Conservation (phyloP, 805 yeast genomes). For the Ogataea henricii region DNA sequence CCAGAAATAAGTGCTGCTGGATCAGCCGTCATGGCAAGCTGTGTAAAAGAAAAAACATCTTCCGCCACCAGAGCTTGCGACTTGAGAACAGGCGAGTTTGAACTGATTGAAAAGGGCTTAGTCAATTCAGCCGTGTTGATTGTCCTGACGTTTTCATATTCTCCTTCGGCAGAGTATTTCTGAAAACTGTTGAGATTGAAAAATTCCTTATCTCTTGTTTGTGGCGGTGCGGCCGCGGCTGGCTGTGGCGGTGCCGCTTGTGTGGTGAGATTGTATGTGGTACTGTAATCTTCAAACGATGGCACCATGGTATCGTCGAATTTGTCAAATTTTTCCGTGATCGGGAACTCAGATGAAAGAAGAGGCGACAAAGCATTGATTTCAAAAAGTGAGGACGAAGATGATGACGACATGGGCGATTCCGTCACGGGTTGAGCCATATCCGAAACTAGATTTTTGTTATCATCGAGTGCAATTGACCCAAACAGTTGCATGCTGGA, state of each 20-base stretch:
- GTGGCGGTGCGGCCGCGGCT: conserved; percentile 9
- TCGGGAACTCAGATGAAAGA: conserved; percentile 15
- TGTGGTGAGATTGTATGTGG: neutral
- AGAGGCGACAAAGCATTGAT: conserved; percentile 16
- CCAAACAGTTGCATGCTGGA: conserved; percentile 1
- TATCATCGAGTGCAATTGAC: neutral
- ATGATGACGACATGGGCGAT: conserved; percentile 24
- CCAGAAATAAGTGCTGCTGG: conserved; percentile 8
- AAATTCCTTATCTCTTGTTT: neutral
- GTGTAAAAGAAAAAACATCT: conserved; percentile 10
- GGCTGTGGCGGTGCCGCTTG: conserved; percentile 4
- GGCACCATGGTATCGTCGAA: conserved; percentile 8
- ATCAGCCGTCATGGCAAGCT: conserved; percentile 9
- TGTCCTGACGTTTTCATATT: conserved; percentile 20
- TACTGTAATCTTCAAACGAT: conserved; percentile 13
- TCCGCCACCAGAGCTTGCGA: conserved; percentile 16
- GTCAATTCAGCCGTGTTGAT: conserved; percentile 27
- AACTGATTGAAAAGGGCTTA: conserved; percentile 16
- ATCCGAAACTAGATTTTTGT: neutral
- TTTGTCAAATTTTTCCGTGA: conserved; percentile 17
- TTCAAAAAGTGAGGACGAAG: conserved; percentile 22
- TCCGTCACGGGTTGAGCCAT: conserved; percentile 9
- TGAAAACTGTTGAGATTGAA: conserved; percentile 5
- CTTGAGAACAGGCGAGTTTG: conserved; percentile 22
- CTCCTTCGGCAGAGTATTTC: conserved; percentile 4